A percentile compares a stretch with the other conserved stretches of the same genome.
Evolutionary conservation across 2,329 filamentous ascomycete species (phyloP).

Genomic region (Emmonsiellopsis sp.): DNA sequence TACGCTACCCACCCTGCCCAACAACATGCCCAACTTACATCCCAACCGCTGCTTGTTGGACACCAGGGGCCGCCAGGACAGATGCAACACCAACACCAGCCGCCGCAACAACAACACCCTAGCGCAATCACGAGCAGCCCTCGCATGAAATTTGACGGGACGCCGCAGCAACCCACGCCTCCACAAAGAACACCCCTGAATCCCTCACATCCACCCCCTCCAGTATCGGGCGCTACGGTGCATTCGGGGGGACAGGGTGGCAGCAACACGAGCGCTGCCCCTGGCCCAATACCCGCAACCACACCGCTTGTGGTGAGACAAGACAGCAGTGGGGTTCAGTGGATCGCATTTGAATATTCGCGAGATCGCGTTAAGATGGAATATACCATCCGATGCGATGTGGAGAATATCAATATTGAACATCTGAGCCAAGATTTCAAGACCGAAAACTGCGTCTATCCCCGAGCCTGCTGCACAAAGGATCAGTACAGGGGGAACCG

Average conservation of each 20-base stretch:
- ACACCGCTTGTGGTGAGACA: conserved; percentile 90
- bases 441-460: conserved; percentile 96
- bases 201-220: conserved; percentile 35
- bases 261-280: conserved; percentile 78
- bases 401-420: conserved; percentile 91
- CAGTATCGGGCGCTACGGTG: conserved; percentile 30
- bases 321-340: conserved; percentile 93
- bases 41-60: conserved; percentile 46
- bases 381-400: conserved; percentile 96
- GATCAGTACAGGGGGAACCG: conserved; percentile 95
- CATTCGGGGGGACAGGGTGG: conserved; percentile 36
- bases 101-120: conserved; percentile 46
- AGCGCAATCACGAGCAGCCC: conserved; percentile 58
- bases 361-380: conserved; percentile 98
- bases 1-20: conserved; percentile 49
- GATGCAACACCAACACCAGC: conserved; percentile 33
- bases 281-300: conserved; percentile 91
- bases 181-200: conserved; percentile 29
- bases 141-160: conserved; percentile 39
- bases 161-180: conserved; percentile 27
- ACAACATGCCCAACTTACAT: conserved; percentile 48
- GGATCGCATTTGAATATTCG: conserved; percentile 98
- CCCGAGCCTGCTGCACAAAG: conserved; percentile 86
- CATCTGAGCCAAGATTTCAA: conserved; percentile 82
- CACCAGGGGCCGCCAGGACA: conserved; percentile 29